Base-by-base conservation (phyloP, 78 protist genomes). In the Monocercomonoides exilis region DNA sequence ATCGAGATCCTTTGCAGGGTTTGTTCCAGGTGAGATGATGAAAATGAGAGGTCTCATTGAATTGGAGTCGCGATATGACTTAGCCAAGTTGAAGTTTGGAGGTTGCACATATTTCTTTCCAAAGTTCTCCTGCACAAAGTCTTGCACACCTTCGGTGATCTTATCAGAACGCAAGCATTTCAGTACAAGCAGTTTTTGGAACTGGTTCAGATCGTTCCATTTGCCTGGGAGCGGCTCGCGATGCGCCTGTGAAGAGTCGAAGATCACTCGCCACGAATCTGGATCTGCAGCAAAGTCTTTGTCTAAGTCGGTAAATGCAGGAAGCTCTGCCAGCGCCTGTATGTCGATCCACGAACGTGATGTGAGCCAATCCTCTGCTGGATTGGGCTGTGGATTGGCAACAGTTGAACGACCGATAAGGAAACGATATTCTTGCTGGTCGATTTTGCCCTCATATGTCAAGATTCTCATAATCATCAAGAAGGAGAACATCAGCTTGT, bases 401-500 rank as follows among this genome's bases (percentile, higher is more conserved):
- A 87, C 0, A 0, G 92, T 0, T 0, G 91, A 85, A 6, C 95
- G 96, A 3, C 91, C 2, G 38, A 92, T 79, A 45, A 95, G 84
- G 91, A 93, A 94, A 41, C 92, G 85, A 89, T 89, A 91, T 85
- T 92, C 89, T 2, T 0, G 87, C 33, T 32, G 21, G 84, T 87
- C 91, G 5, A 88, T 3, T 46, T 70, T 5, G 38, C 80, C 88
- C 38, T 42, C 42, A 42, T 70, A 80, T 81, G 85, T 79, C 79
- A 91, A 77, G 89, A 91, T 89, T 38, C 85, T 45, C 35, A 46
- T 43, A 70, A 85, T 41, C 90, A 92, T 87, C 41, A 87, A 85
- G 84, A 92, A 87, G 36, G 94, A 89, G 90, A 92, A 94, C 43
- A 92, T 2, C 64, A 94, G 86, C 89, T 94, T 94, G 91, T 94